Base-by-base conservation (phyloP, 768 basidiomycete genomes). In the Pleurotus tuoliensis region DNA sequence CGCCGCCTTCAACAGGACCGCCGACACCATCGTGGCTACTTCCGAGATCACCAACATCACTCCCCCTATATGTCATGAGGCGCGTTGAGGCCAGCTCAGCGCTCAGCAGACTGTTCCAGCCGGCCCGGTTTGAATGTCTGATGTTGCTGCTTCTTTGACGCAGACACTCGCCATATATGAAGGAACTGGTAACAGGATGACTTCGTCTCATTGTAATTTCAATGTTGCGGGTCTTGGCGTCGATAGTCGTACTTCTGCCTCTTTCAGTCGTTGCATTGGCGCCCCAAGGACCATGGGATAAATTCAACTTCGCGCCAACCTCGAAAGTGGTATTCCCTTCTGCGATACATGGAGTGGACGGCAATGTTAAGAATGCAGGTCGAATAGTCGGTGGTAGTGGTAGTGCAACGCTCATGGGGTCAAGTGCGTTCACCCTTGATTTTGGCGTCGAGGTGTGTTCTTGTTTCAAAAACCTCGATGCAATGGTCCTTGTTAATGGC, bases 351-450 rank as follows among this genome's bases (percentile, higher is more conserved):
- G 65, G 68, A 9, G 58, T 62, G 1, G 57, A 69, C 25, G 81
- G 82, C 0, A 48, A 66, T 1, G 72, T 81, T 1, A 50, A 55
- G 0, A 66, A 70, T 46, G 63, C 74, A 1, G 53, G 68, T 5
- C 63, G 60, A 2, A 71, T 82, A 4, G 63, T 80, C 4, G 59
- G 60, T 4, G 68, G 70, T 15, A 60, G 61, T 3, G 77, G 72
- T 0, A 66, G 63, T 27, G 74, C 78, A 2, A 79, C 75, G 1
- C 58, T 83, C 15, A 47, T 57, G 5, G 72, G 70, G 1, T 74
- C 74, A 7, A 74, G 78, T 0, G 83, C 76, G 74, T 56, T 84
- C 13, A 73, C 81, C 0, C 67, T 83, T 49, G 82, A 85, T 63
- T 85, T 79, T 59, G 82, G 83, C 0, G 59, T 74, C 15, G 82